Evolutionary conservation across 2,329 filamentous ascomycete species (phyloP).

Genomic region (Pseudonectria buxi): DNA sequence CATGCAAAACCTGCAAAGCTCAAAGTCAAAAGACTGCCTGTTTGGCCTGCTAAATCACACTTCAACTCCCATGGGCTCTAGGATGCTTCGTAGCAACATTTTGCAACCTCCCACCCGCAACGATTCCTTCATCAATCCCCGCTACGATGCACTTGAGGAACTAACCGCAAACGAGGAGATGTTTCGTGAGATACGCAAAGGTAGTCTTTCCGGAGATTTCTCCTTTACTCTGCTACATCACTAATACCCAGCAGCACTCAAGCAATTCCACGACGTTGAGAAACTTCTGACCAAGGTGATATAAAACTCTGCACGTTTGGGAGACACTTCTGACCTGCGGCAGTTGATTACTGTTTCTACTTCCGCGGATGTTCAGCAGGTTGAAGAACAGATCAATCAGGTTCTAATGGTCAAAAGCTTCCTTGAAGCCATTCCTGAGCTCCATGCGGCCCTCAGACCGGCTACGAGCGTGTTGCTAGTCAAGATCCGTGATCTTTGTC

Average conservation of each 20-base stretch:
- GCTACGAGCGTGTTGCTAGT: constrained; percentile 58
- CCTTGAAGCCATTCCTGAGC: constrained; percentile 56
- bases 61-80: constrained; percentile 77
- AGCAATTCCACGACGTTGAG: constrained; percentile 70
- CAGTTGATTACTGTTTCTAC: constrained; percentile 72
- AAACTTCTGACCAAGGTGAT: constrained; percentile 66
- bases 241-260: constrained; percentile 49
- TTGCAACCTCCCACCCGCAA: constrained; percentile 76
- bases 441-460: constrained; percentile 62
- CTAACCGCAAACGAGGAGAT: constrained; percentile 76
- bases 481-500: constrained; percentile 64
- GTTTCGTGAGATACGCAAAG: constrained; percentile 68
- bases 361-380: constrained; percentile 57
- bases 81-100: constrained; percentile 77
- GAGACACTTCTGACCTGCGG: too few species aligned
- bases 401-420: constrained; percentile 84
- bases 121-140: constrained; percentile 56
- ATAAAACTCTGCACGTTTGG: too few species aligned
- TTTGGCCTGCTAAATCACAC: constrained; percentile 84
- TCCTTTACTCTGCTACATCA: constrained; percentile 6
- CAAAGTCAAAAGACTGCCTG: constrained; percentile 73
- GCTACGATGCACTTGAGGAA: constrained; percentile 81
- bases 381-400: constrained; percentile 78
- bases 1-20: constrained; percentile 74
- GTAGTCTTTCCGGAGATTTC: constrained; percentile 31